Base-by-base conservation (phyloP, 306 rosid genomes). In the Inga oerstediana region DNA sequence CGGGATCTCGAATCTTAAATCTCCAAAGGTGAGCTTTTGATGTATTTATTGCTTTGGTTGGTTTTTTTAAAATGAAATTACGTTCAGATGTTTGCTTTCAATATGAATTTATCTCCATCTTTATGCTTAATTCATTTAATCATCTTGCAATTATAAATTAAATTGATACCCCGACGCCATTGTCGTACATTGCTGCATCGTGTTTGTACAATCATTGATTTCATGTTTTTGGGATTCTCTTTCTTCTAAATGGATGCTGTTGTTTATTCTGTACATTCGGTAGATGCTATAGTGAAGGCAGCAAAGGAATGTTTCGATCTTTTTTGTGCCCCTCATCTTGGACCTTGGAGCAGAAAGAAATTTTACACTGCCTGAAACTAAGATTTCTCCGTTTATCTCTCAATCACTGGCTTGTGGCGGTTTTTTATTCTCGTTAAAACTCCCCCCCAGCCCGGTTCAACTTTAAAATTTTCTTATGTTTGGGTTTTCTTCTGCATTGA, bases 1-100 rank as follows among this genome's bases (percentile, higher is more conserved):
- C 70, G 81, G 87, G 89, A 90, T 90, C 91, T 88, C 79, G 89
- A 85, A 76, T 85, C 78, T 74, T 81, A 62, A 72, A 76, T 79
- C 83, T 68, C 8, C 66, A 59, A 69, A 82, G 90, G 92, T 88
- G 45, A 72, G 39, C 39, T 45, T 45, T 81, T 65, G 48, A 6
- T 27, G 4, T 76, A 11, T 77, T 43, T 70, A 7, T 70, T 70
- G 0, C 11, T 22, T 43, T 52, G 14, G 27, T 46, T 69, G 37
- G 19, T 5, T 59, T 62, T 17, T 44, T 37, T 11, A 19, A 49
- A n/a, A 35, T 7, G 24, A 44, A 66, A 45, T 68, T 58, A 13
- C 64, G 66, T 80, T 82, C 16, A 20, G 72, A 51, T 82, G 51
- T 43, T 64, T 62, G 52, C 14, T 24, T n/a, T 20, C 24, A 24